These are phyloP conservation scores for Fusarium verrucosum DNA, from an alignment of 2,329 filamentous ascomycete genomes.

Conservation along the genomic window DNA sequence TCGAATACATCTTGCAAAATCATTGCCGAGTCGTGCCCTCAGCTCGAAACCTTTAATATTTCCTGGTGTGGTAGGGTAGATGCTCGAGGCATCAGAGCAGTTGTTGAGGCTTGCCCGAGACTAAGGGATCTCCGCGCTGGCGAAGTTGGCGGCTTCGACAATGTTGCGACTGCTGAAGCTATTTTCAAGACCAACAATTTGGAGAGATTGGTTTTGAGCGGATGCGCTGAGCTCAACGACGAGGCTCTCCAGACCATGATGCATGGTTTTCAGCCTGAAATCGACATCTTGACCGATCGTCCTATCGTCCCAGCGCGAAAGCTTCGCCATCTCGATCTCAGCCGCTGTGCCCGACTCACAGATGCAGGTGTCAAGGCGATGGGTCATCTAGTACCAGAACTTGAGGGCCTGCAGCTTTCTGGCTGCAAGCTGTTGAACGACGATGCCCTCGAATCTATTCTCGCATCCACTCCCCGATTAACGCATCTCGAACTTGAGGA, in stretches of 20 bases:
- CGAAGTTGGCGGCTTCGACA: constrained; percentile 83
- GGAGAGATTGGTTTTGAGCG: constrained; percentile 82
- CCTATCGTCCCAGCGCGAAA: constrained; percentile 80
- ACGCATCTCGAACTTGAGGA: constrained; percentile 93
- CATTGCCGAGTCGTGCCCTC: constrained; percentile 80
- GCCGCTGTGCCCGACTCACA: constrained; percentile 78
- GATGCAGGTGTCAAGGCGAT: constrained; percentile 76
- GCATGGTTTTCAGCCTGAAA: constrained; percentile 77
- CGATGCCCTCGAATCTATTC: constrained; percentile 73
- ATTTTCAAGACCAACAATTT: constrained; percentile 84
- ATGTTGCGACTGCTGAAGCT: constrained; percentile 73
- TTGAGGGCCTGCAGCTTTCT: constrained; percentile 85
- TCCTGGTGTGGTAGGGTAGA: constrained; percentile 94
- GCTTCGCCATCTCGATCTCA: constrained; percentile 85
- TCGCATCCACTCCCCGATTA: constrained; percentile 79
- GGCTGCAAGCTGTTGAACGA: constrained; percentile 81
- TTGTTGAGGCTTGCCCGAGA: constrained; percentile 76
- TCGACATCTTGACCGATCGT: constrained; percentile 81
- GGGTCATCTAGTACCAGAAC: constrained; percentile 76
- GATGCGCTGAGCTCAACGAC: constrained; percentile 82
- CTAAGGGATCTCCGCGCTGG: constrained; percentile 83
- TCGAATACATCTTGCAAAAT: constrained; percentile 88
- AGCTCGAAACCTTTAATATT: constrained; percentile 85
- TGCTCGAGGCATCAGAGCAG: constrained; percentile 74
- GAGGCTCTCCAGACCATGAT: constrained; percentile 77